These are phyloP conservation scores for Barbarea vulgaris DNA, from an alignment of 345 rosid genomes.

Conservation along the genomic window DNA sequence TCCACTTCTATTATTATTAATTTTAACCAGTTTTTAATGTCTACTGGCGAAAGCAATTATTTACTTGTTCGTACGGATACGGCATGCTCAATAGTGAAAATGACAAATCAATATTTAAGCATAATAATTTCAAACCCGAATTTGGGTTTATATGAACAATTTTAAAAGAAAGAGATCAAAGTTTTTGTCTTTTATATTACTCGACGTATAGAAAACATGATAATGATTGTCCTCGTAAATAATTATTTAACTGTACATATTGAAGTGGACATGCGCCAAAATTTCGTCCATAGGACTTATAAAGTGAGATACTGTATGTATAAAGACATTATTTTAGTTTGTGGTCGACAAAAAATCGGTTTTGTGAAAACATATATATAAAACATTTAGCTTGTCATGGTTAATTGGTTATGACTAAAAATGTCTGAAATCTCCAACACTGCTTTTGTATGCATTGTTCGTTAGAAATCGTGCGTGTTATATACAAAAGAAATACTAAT, in stretches of 20 bases:
- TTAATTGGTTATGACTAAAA: neutral
- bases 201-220: conserved; percentile 5
- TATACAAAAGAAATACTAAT: no score
- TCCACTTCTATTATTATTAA: neutral
- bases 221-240: conserved; percentile 1
- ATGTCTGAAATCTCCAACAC: neutral
- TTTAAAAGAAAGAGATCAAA: neutral
- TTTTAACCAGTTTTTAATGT: neutral
- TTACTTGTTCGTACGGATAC: neutral
- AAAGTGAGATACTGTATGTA: neutral
- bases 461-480: neutral
- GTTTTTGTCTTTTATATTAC: neutral
- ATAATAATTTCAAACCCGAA: neutral
- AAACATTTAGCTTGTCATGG: neutral
- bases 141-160: neutral
- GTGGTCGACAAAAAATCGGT: neutral
- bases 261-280: neutral
- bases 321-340: neutral
- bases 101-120: conserved; percentile 7
- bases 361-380: neutral
- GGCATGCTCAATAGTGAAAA: neutral
- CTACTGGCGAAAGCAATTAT: neutral
- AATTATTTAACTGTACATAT: neutral
- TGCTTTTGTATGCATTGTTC: neutral
- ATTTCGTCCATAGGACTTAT: neutral